Evolutionary conservation across 2,329 filamentous ascomycete genomes (phyloP), one percentile per base, ranked within the genome.

Genomic region (Epichloe sylvatica): DNA sequence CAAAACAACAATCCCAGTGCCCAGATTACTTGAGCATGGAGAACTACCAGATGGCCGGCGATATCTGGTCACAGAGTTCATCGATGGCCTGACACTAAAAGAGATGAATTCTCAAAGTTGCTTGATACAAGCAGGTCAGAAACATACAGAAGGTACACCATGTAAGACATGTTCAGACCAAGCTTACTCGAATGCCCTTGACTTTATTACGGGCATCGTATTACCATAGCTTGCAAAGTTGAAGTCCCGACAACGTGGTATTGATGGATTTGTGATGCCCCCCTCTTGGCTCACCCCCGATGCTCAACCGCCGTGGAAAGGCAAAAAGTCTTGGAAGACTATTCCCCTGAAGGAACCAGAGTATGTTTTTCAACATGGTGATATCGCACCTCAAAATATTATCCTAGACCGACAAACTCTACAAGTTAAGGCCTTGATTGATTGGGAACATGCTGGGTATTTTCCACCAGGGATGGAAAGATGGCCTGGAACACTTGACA

Each of bases 241-340:
- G 15, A 53, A 49, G 21, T 53, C 52, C 30, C 34, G 15, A 19
- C 19, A 51, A 15, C 38, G 49, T 5, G 52, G 52, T 5, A 43
- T 53, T 8, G 47, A 55, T n/a, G 53, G 52, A 17, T 55, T 53
- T 39, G 53, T 52, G 17, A 55, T 55, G 52, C 52, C 52, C 5
- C 15, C 53, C 53, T 33, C 30, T 11, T 55, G 53, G 53, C 11
- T 55, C 2, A 9, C n/a, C 25, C 21, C 49, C 1, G 53, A 51
- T 50, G 13, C 13, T 8, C 7, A 47, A 47, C 51, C 47, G 25
- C 49, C 51, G 13, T 53, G 51, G 51, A 44, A 49, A 23, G 45
- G 51, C 35, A 49, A 47, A 47, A 36, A 43, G 23, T 19, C 21
- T 15, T 53, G 23, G 4, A 45, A 39, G 11, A 51, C 47, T 35